These are phyloP conservation scores for Paecilomyces fulvus DNA, from an alignment of 2,329 filamentous ascomycete species.

Conservation along the genomic window DNA sequence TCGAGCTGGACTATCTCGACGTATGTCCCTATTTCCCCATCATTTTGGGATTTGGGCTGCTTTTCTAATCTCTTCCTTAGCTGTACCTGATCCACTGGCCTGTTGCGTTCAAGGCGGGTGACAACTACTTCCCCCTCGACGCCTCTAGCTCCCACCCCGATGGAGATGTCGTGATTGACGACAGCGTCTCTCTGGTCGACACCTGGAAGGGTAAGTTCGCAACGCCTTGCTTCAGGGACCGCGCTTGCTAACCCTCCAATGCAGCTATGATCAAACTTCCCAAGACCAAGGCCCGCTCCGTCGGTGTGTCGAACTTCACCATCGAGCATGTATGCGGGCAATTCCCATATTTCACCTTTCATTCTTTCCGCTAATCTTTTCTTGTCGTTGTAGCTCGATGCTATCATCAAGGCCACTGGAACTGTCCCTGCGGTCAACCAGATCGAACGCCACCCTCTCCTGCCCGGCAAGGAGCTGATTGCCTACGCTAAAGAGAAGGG, in stretches of 20 bases:
- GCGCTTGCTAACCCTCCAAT: neutral
- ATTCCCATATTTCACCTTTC: neutral
- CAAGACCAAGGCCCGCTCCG: conserved; percentile 33
- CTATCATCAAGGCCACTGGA: conserved; percentile 44
- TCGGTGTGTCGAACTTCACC: conserved; percentile 37
- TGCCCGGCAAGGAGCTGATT: conserved; percentile 53
- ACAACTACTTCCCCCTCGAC: conserved; percentile 39
- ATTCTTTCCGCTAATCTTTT: neutral
- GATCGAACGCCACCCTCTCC: conserved; percentile 61
- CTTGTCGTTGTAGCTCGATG: conserved; percentile 35
- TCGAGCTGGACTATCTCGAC: conserved; percentile 48
- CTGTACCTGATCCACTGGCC: conserved; percentile 42
- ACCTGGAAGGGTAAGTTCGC: conserved; percentile 33
- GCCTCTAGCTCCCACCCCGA: conserved; percentile 27
- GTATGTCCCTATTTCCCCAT: conserved; percentile 30
- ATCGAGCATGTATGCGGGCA: conserved; percentile 20
- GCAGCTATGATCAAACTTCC: conserved; percentile 36
- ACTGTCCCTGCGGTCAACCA: conserved; percentile 60
- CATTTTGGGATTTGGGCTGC: too few species aligned
- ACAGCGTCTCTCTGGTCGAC: conserved; percentile 31
- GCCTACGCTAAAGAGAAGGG: conserved; percentile 49
- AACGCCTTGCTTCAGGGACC: neutral
- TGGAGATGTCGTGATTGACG: conserved; percentile 38
- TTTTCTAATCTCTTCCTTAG: conserved; percentile 11
- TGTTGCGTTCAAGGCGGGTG: conserved; percentile 29